These are phyloP conservation scores for Nemania abortiva DNA, from an alignment of 2,329 filamentous ascomycete species.

Conservation along the genomic window DNA sequence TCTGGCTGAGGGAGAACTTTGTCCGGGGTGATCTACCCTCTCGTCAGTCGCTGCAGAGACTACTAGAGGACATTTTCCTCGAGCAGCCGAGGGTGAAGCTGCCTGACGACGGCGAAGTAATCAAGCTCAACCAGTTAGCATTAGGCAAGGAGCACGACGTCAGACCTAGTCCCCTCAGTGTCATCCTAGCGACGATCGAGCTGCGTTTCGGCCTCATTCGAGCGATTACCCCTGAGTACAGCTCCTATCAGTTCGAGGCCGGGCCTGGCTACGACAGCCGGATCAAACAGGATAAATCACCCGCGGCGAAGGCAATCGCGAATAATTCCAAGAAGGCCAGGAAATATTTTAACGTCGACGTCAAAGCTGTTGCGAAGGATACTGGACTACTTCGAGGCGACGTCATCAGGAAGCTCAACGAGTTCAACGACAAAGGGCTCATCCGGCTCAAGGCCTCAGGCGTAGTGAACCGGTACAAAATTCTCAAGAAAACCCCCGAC, in stretches of 20 bases:
- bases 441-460: constrained; percentile 66
- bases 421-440: constrained; percentile 61
- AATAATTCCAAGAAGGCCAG: constrained; percentile 55
- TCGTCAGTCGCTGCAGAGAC: constrained; percentile 57
- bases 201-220: constrained; percentile 68
- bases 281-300: constrained; percentile 54
- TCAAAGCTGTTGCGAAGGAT: constrained; percentile 54
- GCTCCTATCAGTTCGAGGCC: constrained; percentile 64
- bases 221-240: constrained; percentile 69
- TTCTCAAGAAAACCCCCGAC: constrained; percentile 61
- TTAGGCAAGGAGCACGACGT: constrained; percentile 67
- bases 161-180: constrained; percentile 60
- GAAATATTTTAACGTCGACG: constrained; percentile 62
- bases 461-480: constrained; percentile 65
- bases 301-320: constrained; percentile 60
- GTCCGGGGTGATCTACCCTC: constrained; percentile 71
- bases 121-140: constrained; percentile 60
- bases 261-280: constrained; percentile 50
- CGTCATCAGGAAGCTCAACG: constrained; percentile 66
- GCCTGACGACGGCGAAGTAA: constrained; percentile 54
- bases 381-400: constrained; percentile 58
- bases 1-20: constrained; percentile 70
- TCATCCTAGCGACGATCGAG: constrained; percentile 71
- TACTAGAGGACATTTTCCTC: constrained; percentile 69
- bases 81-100: constrained; percentile 50